A percentile compares a stretch with the other conserved stretches of the same genome.
These are phyloP conservation scores for Prunus yedoensis DNA, from an alignment of 331 rosid species.

Conservation along the genomic window DNA sequence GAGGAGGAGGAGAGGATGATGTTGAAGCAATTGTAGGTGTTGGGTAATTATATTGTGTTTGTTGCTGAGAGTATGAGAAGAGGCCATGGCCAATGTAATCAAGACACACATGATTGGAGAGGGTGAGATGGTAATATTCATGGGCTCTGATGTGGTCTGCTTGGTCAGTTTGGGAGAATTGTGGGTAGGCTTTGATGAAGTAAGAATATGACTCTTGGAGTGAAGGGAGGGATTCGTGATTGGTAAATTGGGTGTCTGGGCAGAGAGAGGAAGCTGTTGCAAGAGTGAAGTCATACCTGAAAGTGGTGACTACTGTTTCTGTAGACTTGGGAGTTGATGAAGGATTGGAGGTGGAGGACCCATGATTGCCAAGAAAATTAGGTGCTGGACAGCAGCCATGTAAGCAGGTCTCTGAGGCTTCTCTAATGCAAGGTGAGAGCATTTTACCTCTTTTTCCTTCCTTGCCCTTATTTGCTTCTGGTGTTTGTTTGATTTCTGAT, in stretches of 20 bases:
- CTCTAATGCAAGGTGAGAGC: conserved; percentile 43
- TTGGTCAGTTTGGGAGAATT: conserved; percentile 31
- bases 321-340: conserved; percentile 26
- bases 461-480: neutral
- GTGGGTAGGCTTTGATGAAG: conserved; percentile 60
- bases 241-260: conserved; percentile 55
- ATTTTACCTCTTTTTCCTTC: conserved; percentile 25
- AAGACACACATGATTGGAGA: conserved; percentile 60
- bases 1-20: conserved; percentile 31
- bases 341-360: neutral
- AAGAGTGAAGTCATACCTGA: conserved; percentile 30
- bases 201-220: conserved; percentile 46
- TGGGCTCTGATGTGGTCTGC: conserved; percentile 56
- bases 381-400: conserved; percentile 57
- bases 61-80: conserved; percentile 62
- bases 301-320: neutral
- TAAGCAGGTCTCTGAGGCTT: conserved; percentile 52
- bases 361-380: conserved; percentile 28
- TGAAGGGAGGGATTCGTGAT: conserved; percentile 74
- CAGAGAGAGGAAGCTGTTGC: conserved; percentile 51
- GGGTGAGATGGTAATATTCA: conserved; percentile 59
- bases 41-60: conserved; percentile 7
- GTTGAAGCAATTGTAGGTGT: conserved; percentile 31
- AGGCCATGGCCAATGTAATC: conserved; percentile 79
- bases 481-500: neutral